These are phyloP conservation scores for Phycomyces nitens DNA, from an alignment of 192 early-diverging fungal species.

Conservation along the genomic window DNA sequence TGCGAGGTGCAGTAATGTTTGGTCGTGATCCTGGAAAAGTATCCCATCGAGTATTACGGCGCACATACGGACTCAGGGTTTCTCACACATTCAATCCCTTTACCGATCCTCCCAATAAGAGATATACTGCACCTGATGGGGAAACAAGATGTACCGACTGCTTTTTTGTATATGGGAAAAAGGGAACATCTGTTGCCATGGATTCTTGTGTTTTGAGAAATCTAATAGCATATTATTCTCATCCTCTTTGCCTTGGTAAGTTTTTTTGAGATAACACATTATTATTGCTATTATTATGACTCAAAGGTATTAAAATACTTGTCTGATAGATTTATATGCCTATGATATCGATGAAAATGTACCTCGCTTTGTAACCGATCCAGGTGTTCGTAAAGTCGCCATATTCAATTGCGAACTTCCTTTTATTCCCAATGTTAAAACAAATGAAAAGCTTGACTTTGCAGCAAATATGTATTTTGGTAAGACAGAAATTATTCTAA, in stretches of 20 bases:
- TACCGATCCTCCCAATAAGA: slow-evolving; percentile 35
- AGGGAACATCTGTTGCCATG: slow-evolving; percentile 30
- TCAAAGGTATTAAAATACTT: too few species aligned
- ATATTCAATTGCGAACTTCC: slow-evolving; percentile 25
- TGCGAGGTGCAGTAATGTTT: slow-evolving; percentile 40
- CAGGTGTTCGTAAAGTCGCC: slow-evolving; percentile 11
- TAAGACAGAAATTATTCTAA: slow-evolving; percentile 32
- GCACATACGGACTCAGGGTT: slow-evolving; percentile 39
- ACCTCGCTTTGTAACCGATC: slow-evolving; percentile 21
- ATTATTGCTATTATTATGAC: too few species aligned
- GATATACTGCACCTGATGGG: slow-evolving; percentile 36
- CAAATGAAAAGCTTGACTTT: slow-evolving; percentile 42
- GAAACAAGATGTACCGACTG: slow-evolving; percentile 37
- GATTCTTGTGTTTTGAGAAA: too few species aligned
- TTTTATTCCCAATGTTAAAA: slow-evolving; percentile 14
- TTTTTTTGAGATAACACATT: too few species aligned
- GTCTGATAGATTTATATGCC: slow-evolving; percentile 15
- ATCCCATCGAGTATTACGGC: slow-evolving; percentile 32
- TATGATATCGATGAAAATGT: background rate
- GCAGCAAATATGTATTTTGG: slow-evolving; percentile 39
- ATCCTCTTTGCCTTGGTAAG: too few species aligned
- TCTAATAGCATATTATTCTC: too few species aligned
- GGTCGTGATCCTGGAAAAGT: slow-evolving; percentile 32
- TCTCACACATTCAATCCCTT: slow-evolving; percentile 39
- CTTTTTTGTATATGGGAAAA: slow-evolving; percentile 36